Base-by-base conservation (phyloP, 176 grass and related monocot genomes). In the Carex littledalei region DNA sequence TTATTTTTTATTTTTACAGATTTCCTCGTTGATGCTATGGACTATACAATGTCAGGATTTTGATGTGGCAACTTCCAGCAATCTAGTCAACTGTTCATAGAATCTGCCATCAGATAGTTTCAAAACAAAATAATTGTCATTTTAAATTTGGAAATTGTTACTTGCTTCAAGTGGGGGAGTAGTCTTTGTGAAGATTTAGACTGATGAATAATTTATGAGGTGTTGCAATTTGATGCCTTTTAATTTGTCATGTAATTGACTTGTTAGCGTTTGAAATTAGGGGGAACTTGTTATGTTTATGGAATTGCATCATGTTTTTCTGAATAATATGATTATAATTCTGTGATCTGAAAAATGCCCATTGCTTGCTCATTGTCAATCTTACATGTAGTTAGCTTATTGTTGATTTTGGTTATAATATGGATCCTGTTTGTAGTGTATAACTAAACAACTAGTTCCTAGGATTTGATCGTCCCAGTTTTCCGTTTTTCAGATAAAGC, bases 21-120 rank as follows among this genome's bases (percentile, higher is more conserved):
- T 74, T 99, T 95, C 84, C 65, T 95, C 64, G 91, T 94, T 61
- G 93, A 99, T 54, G 87, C 81, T 61, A 87, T 99, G 90, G 96
- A 95, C 84, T 94, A 95, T 50, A 81, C 96, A 2, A 99, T 95
- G 85, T 92, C 91, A 58, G 88, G 93, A 26, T n/a, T 95, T 49
- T 97, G 68, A 94, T 32, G 49, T 24, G 47, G 45, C 50, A 56
- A 78, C n/a, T 55, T 31, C 26, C 22, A 53, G 26, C 47, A 26
- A 54, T 31, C 12, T 29, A 26, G 1, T 53, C 32, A 57, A 32
- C 26, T 17, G 50, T 50, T 78, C 15, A 56, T 34, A 78, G 74
- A 78, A 54, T 78, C 74, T 34, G 52, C 74, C 24, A 57, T 57
- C 74, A 32, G 5, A 57, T 78, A 34, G n/a, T n/a, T 78, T 52